These are phyloP conservation scores for Aspergillus nomiae DNA, from an alignment of 2,329 filamentous ascomycete species.

Conservation along the genomic window DNA sequence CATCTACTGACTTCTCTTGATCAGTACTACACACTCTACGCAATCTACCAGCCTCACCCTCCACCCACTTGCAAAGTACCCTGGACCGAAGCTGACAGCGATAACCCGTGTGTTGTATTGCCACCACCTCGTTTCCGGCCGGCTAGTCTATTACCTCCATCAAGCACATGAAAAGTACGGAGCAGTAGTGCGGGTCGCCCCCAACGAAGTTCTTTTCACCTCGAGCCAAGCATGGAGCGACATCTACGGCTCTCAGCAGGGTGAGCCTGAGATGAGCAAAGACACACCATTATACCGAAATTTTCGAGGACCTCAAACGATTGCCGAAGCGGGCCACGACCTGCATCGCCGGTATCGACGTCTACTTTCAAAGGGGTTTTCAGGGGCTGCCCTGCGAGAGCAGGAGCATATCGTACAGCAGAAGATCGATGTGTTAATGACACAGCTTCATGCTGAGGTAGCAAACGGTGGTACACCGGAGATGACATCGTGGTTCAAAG, in stretches of 20 bases:
- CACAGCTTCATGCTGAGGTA: conserved; percentile 13
- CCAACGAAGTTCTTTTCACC: neutral
- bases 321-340: conserved; percentile 22
- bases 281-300: neutral
- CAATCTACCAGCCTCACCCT: neutral
- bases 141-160: neutral
- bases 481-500: neutral
- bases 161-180: neutral
- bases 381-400: conserved; percentile 33
- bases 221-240: neutral
- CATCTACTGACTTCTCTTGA: neutral
- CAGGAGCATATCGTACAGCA: conserved; percentile 36
- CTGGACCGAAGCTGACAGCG: neutral
- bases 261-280: neutral
- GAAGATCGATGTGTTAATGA: conserved; percentile 33
- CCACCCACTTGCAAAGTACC: neutral
- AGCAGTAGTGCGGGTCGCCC: neutral
- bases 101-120: neutral
- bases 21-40: neutral
- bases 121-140: neutral
- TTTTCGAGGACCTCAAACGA: neutral
- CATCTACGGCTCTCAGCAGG: neutral
- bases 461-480: neutral
- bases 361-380: conserved; percentile 39
- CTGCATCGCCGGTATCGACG: conserved; percentile 35